A percentile compares a stretch with the other conserved stretches of the same genome.
These are phyloP conservation scores for Middelhovenomyces tepae DNA, from an alignment of 805 yeast species.

Conservation along the genomic window DNA sequence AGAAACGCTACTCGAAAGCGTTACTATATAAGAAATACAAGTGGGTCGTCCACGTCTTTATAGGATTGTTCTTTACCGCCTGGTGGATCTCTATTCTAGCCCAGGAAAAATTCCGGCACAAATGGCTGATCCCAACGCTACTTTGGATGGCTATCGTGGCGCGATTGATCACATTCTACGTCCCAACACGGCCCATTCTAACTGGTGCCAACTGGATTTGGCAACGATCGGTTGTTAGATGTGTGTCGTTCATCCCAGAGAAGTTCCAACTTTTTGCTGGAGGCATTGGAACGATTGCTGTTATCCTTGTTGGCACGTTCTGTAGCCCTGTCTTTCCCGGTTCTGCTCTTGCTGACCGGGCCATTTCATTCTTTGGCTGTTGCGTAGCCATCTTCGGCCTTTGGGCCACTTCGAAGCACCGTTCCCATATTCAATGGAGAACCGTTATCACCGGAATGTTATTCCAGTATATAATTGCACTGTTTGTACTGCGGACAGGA, in stretches of 20 bases:
- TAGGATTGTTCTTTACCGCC: conserved; percentile 37
- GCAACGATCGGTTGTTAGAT: conserved; percentile 22
- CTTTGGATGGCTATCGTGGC: conserved; percentile 43
- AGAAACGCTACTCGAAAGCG: conserved; percentile 4
- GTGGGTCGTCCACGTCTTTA: conserved; percentile 24
- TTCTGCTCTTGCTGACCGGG: conserved; percentile 44
- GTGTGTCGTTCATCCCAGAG: conserved; percentile 31
- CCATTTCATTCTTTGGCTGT: conserved; percentile 48
- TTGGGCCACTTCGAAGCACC: conserved; percentile 38
- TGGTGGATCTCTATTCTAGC: conserved; percentile 51
- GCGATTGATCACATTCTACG: conserved; percentile 43
- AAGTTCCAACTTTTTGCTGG: conserved; percentile 38
- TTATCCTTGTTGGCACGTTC: conserved; percentile 48
- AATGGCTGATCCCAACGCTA: conserved; percentile 52
- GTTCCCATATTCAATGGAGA: conserved; percentile 43
- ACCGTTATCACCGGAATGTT: conserved; percentile 53
- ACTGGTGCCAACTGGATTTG: conserved; percentile 25
- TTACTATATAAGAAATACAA: conserved; percentile 11
- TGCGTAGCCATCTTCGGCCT: conserved; percentile 38
- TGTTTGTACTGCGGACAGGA: conserved; percentile 51
- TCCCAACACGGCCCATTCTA: conserved; percentile 29
- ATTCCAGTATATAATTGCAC: conserved; percentile 50
- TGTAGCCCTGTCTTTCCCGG: conserved; percentile 16
- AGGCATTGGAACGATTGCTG: conserved; percentile 36
- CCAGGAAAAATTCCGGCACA: conserved; percentile 39